These are phyloP conservation scores for Dactylellina sp. DNA, from an alignment of 2,329 filamentous ascomycete genomes.

Conservation along the genomic window DNA sequence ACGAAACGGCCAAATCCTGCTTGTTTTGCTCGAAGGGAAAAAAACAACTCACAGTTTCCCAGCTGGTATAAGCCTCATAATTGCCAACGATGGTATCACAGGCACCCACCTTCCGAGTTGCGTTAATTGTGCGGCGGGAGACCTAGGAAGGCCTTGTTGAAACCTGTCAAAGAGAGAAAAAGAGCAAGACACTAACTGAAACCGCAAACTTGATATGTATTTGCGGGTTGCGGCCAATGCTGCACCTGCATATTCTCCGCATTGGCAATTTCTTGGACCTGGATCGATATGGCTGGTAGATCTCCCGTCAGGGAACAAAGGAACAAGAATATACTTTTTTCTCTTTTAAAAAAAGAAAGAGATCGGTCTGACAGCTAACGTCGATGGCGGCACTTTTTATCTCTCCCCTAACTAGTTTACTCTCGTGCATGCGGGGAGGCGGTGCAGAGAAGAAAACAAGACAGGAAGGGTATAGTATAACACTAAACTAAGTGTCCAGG, in stretches of 20 bases:
- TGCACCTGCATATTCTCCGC: slow-evolving; percentile 55
- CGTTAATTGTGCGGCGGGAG: slow-evolving; percentile 29
- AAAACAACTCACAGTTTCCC: slow-evolving; percentile 5
- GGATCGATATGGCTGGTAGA: slow-evolving; percentile 55
- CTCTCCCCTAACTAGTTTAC: not conserved
- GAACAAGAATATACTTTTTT: not conserved
- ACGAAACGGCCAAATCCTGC: not conserved
- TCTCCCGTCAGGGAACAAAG: slow-evolving; percentile 44
- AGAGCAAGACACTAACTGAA: too few relatives aligned
- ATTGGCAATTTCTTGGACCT: slow-evolving; percentile 53
- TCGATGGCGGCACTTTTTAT: not conserved
- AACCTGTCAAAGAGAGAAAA: slow-evolving; percentile 2
- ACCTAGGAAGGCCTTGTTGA: too few relatives aligned
- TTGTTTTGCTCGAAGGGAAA: too few relatives aligned
- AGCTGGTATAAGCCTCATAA: slow-evolving; percentile 4
- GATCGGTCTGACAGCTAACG: not conserved
- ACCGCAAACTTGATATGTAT: not conserved
- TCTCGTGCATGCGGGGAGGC: not conserved
- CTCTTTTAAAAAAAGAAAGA: too few relatives aligned
- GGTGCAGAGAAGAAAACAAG: not conserved
- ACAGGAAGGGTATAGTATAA: too few relatives aligned
- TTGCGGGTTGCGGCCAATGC: slow-evolving; percentile 35
- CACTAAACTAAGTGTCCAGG: too few relatives aligned
- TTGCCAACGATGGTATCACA: not conserved
- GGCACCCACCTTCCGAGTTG: slow-evolving; percentile 25